Evolutionary conservation across 164 flowering plant genomes (phyloP).

Genomic region (Berberis vulgaris): DNA sequence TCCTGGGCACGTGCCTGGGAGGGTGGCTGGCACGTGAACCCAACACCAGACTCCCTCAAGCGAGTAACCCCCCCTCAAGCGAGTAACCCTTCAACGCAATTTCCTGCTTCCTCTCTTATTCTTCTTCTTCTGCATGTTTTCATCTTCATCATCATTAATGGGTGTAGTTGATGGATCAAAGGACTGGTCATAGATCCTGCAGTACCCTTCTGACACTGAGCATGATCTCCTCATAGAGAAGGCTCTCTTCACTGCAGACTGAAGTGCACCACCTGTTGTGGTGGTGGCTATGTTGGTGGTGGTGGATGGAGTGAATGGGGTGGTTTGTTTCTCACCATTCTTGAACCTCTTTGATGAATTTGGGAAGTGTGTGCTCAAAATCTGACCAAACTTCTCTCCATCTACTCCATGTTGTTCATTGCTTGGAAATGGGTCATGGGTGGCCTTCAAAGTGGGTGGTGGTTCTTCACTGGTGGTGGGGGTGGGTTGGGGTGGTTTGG

Average conservation of each 20-base stretch:
- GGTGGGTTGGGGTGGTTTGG: background rate
- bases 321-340: conserved; percentile 11
- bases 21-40: too few relatives aligned
- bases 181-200: conserved; percentile 51
- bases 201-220: conserved; percentile 47
- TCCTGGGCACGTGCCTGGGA: too few relatives aligned
- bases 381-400: conserved; percentile 14
- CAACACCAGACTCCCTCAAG: too few relatives aligned
- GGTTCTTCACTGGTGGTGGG: conserved; percentile 1
- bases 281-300: too few relatives aligned
- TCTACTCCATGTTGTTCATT: conserved; percentile 11
- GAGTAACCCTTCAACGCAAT: too few relatives aligned
- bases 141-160: conserved; percentile 4
- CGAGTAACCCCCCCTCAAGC: too few relatives aligned
- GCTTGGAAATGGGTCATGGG: conserved; percentile 5
- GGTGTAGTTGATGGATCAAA: conserved; percentile 15
- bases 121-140: conserved; percentile 17
- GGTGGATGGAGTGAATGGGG: too few relatives aligned
- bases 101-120: conserved; percentile 18
- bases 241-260: conserved; percentile 31
- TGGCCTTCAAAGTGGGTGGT: background rate
- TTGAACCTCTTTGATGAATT: conserved; percentile 19
- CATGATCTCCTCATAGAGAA: conserved; percentile 55
- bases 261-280: conserved; percentile 2
- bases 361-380: conserved; percentile 32